Percentiles rank a stretch among this genome's conserved stretches.
These are phyloP conservation scores for Mortierella sp. DNA, from an alignment of 371 early-diverging fungal genomes.

Conservation along the genomic window DNA sequence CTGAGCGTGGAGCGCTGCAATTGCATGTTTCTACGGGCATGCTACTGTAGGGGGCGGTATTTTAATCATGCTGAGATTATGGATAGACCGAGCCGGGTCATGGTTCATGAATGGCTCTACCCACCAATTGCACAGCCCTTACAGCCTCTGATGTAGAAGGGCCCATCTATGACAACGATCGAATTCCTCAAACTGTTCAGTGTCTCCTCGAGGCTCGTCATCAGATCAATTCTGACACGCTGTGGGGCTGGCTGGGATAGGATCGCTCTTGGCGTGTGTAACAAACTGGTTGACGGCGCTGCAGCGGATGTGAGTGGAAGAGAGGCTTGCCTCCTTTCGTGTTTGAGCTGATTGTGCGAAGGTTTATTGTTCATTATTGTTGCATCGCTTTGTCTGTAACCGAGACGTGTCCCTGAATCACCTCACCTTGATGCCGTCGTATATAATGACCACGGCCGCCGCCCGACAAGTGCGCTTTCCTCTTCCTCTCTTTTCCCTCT, in stretches of 20 bases:
- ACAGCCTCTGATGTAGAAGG: neutral
- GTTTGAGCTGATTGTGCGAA: slow-evolving; percentile 8
- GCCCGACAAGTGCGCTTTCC: too few relatives aligned
- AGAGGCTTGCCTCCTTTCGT: slow-evolving; percentile 19
- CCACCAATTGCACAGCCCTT: neutral
- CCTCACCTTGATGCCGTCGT: too few relatives aligned
- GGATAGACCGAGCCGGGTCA: neutral
- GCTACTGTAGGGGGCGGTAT: too few relatives aligned
- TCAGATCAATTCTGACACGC: slow-evolving; percentile 19
- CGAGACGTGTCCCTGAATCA: too few relatives aligned
- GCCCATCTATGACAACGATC: neutral
- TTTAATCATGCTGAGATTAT: neutral
- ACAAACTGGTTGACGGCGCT: too few relatives aligned
- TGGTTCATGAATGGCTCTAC: neutral
- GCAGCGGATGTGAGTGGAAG: too few relatives aligned
- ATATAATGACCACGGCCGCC: too few relatives aligned
- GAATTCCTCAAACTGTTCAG: slow-evolving; percentile 9
- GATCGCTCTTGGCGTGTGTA: slow-evolving; percentile 1
- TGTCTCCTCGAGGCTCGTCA: slow-evolving; percentile 15
- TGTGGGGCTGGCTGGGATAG: neutral
- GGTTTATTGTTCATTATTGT: slow-evolving; percentile 1
- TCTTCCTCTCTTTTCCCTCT: too few relatives aligned
- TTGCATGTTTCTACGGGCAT: slow-evolving; percentile 9
- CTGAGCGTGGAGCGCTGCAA: slow-evolving; percentile 14
- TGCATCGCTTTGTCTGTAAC: neutral